A percentile compares a stretch with the other conserved stretches of the same genome.
These are phyloP conservation scores for Roridomyces roridus DNA, from an alignment of 768 basidiomycete genomes.

Conservation along the genomic window DNA sequence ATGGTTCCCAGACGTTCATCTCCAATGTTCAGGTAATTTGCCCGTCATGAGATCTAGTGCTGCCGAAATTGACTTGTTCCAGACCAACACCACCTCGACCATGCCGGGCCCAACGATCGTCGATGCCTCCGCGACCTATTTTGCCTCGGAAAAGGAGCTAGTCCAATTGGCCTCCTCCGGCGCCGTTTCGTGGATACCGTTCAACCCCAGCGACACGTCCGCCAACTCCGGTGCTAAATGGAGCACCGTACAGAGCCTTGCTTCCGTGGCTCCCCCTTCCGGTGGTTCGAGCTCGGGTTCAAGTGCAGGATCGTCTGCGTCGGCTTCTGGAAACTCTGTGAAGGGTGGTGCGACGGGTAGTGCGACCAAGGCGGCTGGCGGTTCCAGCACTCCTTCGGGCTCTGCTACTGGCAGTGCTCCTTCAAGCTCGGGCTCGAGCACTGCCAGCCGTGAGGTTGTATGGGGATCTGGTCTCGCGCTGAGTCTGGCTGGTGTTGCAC, in stretches of 20 bases:
- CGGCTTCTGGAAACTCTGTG: background rate
- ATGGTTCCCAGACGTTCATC: slow-evolving; percentile 73
- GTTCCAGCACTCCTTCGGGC: too few species aligned
- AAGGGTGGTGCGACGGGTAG: background rate
- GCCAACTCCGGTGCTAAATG: slow-evolving; percentile 56
- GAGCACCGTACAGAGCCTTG: slow-evolving; percentile 51
- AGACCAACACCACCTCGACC: slow-evolving; percentile 70
- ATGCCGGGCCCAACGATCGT: slow-evolving; percentile 66
- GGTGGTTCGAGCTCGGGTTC: background rate
- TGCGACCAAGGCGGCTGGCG: too few species aligned
- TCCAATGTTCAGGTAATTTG: slow-evolving; percentile 66
- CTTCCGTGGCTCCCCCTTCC: slow-evolving; percentile 37
- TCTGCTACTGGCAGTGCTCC: background rate
- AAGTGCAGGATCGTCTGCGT: too few species aligned
- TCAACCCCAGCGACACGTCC: slow-evolving; percentile 48
- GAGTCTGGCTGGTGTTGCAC: slow-evolving; percentile 11
- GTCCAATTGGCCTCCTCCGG: slow-evolving; percentile 73
- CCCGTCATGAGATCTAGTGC: too few species aligned
- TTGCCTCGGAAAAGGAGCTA: slow-evolving; percentile 63
- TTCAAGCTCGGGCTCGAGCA: slow-evolving; percentile 1
- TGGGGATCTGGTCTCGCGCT: slow-evolving; percentile 15
- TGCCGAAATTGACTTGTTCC: too few species aligned
- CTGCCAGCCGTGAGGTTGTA: background rate
- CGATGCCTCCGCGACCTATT: slow-evolving; percentile 67
- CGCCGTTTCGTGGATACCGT: slow-evolving; percentile 65